Evolutionary conservation across 306 rosid species (phyloP).

Genomic region (Quercus mongolica): DNA sequence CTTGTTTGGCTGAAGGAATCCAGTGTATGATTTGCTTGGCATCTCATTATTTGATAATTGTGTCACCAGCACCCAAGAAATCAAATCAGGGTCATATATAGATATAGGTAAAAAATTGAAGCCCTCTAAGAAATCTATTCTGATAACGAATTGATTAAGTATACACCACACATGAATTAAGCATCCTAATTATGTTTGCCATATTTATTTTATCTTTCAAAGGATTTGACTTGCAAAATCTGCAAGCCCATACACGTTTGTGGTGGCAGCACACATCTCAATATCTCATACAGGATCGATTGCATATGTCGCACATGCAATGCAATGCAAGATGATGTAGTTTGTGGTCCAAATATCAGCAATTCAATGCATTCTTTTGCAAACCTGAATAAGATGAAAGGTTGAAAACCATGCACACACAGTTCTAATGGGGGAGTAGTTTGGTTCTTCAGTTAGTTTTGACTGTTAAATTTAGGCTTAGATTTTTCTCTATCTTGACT

Average conservation of each 20-base stretch:
- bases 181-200: background rate
- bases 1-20: background rate
- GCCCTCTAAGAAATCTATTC: slow-evolving; percentile 13
- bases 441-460: background rate
- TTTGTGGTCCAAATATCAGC: background rate
- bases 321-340: background rate
- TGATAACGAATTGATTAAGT: slow-evolving; percentile 14
- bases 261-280: background rate
- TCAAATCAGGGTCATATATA: slow-evolving; percentile 32
- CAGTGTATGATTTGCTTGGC: slow-evolving; percentile 31
- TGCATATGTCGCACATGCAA: background rate
- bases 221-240: background rate
- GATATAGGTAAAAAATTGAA: slow-evolving; percentile 1
- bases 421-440: background rate
- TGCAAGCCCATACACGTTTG: background rate
- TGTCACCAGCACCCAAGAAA: slow-evolving; percentile 23
- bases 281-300: background rate
- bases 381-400: background rate
- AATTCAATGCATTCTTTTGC: background rate
- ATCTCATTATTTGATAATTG: slow-evolving; percentile 20
- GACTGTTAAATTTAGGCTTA: no score
- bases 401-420: background rate
- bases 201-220: no score
- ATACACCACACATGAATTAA: slow-evolving; percentile 5
- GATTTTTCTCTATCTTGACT: no score